A percentile compares a stretch with the other conserved stretches of the same genome.
Conservation (phyloP, 139 green algal species). For the Pleodorina starrii region DNA sequence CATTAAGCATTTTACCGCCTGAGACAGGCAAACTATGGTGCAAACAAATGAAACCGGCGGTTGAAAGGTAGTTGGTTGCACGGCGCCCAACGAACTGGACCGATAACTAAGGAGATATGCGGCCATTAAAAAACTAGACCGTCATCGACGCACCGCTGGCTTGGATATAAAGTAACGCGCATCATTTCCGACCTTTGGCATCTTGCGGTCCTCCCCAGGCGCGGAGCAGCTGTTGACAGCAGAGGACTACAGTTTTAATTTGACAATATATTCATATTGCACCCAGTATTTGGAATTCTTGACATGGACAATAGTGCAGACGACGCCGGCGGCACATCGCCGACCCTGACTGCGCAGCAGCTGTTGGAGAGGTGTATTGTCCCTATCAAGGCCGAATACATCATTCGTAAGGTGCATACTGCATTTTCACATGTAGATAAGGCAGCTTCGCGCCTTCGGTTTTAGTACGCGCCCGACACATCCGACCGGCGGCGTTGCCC, state of each 20-base stretch:
- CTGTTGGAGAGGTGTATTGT: slow-evolving; percentile 31
- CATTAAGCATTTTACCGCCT: too few species aligned
- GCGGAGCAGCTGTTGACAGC: neutral
- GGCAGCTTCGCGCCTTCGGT: neutral
- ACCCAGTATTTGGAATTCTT: neutral
- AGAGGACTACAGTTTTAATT: neutral
- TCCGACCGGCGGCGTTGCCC: neutral
- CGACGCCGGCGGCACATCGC: neutral
- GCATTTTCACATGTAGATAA: neutral
- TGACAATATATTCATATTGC: neutral
- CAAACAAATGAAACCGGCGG: too few species aligned
- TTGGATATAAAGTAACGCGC: neutral
- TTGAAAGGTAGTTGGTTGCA: too few species aligned
- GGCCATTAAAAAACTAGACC: too few species aligned
- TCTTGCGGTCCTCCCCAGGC: neutral
- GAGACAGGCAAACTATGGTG: too few species aligned
- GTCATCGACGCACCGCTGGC: too few species aligned
- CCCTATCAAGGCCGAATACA: slow-evolving; percentile 11
- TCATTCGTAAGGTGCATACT: neutral
- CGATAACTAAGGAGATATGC: too few species aligned
- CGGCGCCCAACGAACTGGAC: too few species aligned
- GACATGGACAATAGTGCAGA: neutral
- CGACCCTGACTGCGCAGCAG: neutral
- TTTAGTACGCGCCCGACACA: neutral
- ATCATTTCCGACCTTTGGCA: neutral